Evolutionary conservation across 345 rosid genomes (phyloP).

Genomic region (Dipteronia sinensis): DNA sequence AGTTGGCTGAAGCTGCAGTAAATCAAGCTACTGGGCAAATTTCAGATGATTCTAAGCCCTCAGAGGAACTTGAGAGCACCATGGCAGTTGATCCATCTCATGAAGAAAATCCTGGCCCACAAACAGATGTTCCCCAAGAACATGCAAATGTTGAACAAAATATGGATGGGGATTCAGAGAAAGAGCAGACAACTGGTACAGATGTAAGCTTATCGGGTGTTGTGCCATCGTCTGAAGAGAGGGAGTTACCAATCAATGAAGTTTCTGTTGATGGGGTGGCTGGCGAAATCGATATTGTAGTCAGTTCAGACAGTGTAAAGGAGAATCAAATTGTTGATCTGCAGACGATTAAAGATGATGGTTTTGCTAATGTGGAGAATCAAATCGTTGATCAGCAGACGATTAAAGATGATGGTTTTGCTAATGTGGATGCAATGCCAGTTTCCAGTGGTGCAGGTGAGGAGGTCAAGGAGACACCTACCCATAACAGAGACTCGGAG

Average conservation of each 20-base stretch:
- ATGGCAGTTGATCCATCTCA: slow-evolving; percentile 23
- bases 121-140: slow-evolving; percentile 7
- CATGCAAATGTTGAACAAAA: slow-evolving; percentile 9
- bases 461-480: slow-evolving; percentile 2
- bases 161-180: slow-evolving; percentile 27
- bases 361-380: slow-evolving; percentile 15
- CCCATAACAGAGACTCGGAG: not conserved
- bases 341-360: slow-evolving; percentile 11
- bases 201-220: slow-evolving; percentile 22
- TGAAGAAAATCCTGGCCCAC: slow-evolving; percentile 17
- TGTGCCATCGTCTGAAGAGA: slow-evolving; percentile 16
- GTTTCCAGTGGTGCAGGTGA: slow-evolving; percentile 23
- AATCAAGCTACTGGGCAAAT: slow-evolving; percentile 26
- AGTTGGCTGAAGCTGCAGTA: slow-evolving; percentile 31
- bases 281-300: slow-evolving; percentile 15
- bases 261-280: slow-evolving; percentile 27
- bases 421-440: slow-evolving; percentile 24
- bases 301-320: slow-evolving; percentile 13
- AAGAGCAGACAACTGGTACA: slow-evolving; percentile 7
- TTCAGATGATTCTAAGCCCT: slow-evolving; percentile 25
- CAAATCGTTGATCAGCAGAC: slow-evolving; percentile 12
- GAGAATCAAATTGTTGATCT: slow-evolving; percentile 9
- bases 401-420: slow-evolving; percentile 12
- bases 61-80: slow-evolving; percentile 22
- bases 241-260: slow-evolving; percentile 21